A percentile compares a stretch with the other conserved stretches of the same genome.
phyloP scores from a whole-genome alignment of 352 stramenopile genomes.

The Phytophthora chlamydospora region DNA sequence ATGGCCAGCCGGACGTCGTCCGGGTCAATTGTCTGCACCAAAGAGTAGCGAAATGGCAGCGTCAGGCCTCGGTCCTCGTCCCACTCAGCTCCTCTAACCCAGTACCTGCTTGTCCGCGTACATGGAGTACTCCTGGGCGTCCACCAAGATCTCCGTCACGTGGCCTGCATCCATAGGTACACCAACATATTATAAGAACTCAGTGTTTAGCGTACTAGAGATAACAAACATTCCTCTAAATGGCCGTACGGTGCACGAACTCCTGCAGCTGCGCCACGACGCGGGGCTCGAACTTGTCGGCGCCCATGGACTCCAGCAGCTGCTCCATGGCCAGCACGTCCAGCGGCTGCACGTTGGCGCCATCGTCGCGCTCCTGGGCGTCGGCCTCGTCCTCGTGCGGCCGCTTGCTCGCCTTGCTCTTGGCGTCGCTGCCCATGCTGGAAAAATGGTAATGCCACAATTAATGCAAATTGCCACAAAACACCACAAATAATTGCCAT shows the following conservation, averaged over 20 bases:
- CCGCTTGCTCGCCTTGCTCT: slow-evolving; percentile 38
- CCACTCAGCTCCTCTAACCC: background rate
- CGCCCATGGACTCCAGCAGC: slow-evolving; percentile 83
- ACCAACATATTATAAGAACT: slow-evolving; percentile 4
- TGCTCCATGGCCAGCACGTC: slow-evolving; percentile 64
- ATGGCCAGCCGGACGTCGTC: slow-evolving; percentile 85
- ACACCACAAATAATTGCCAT: too few species aligned
- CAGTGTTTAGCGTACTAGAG: background rate
- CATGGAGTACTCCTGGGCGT: slow-evolving; percentile 85
- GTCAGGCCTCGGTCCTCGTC: slow-evolving; percentile 5
- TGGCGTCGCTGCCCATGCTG: slow-evolving; percentile 59
- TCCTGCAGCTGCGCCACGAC: slow-evolving; percentile 85
- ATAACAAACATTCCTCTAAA: background rate
- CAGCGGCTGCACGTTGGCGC: slow-evolving; percentile 50
- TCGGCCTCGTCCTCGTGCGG: slow-evolving; percentile 72
- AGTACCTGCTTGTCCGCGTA: slow-evolving; percentile 75
- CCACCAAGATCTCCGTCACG: slow-evolving; percentile 81
- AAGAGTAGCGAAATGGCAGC: slow-evolving; percentile 17
- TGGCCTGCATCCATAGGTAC: slow-evolving; percentile 53
- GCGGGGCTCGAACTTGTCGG: slow-evolving; percentile 77
- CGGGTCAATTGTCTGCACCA: slow-evolving; percentile 58
- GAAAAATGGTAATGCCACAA: slow-evolving; percentile 16
- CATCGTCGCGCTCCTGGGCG: slow-evolving; percentile 41
- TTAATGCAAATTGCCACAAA: too few species aligned
- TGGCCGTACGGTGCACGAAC: slow-evolving; percentile 76